phyloP scores from a whole-genome alignment of 2,329 filamentous ascomycete species.

The Ceratocystis colombiana region DNA sequence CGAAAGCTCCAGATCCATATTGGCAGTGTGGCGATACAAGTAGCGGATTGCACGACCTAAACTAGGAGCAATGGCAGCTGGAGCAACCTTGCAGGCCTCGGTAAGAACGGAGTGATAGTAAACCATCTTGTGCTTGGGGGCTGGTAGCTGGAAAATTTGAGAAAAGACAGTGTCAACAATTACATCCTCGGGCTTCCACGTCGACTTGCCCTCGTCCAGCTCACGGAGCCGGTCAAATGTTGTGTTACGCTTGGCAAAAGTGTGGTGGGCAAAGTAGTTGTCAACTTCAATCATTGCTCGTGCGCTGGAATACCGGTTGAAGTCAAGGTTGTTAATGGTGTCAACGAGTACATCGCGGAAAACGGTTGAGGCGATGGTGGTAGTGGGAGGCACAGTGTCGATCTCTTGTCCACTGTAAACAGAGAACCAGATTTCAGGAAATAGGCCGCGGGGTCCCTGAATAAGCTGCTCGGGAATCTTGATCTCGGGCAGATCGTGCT shows the following conservation, averaged over 20 bases:
- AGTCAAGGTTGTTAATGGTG: constrained; percentile 88
- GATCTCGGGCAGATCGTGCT: constrained; percentile 69
- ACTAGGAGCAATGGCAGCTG: constrained; percentile 90
- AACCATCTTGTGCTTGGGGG: constrained; percentile 82
- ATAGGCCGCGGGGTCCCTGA: constrained; percentile 64
- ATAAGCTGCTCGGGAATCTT: constrained; percentile 64
- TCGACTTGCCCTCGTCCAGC: constrained; percentile 53
- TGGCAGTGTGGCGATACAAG: constrained; percentile 71
- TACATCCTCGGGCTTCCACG: constrained; percentile 97
- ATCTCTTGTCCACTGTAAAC: constrained; percentile 81
- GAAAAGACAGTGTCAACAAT: constrained; percentile 97
- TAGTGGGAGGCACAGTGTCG: constrained; percentile 72
- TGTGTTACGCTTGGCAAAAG: constrained; percentile 87
- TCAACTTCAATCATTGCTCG: constrained; percentile 89
- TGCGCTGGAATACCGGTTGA: constrained; percentile 78
- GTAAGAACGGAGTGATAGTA: constrained; percentile 95
- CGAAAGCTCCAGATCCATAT: constrained; percentile 75
- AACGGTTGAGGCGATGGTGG: constrained; percentile 67
- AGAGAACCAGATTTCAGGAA: constrained; percentile 89
- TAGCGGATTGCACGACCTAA: constrained; percentile 87
- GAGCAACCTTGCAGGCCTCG: constrained; percentile 89
- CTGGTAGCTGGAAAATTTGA: constrained; percentile 79
- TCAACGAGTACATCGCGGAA: constrained; percentile 79
- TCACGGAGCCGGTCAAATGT: constrained; percentile 80
- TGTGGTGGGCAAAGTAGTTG: constrained; percentile 81